Evolutionary conservation across 2,329 filamentous ascomycete species (phyloP), one percentile per base, ranked within the genome.

Genomic region (Diaporthe citri): DNA sequence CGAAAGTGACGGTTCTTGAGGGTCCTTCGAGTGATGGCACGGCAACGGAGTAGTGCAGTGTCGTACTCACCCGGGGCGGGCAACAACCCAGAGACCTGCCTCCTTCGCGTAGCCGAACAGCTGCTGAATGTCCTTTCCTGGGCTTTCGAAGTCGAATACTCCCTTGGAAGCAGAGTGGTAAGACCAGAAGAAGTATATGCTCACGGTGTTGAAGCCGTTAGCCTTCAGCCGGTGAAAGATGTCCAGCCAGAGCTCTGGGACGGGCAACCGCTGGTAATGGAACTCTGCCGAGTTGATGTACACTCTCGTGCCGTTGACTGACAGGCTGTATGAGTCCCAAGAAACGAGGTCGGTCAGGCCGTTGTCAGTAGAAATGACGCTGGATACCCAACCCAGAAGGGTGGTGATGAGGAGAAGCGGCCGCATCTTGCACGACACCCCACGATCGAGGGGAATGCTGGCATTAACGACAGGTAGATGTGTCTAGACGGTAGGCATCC

Each of bases 141-240:
- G 83, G 0, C 84, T 86, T 56, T 87, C 83, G 72, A 90, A 90
- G 78, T 89, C 88, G 77, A 85, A 88, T 6, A 82, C 80, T 25
- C 81, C 86, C 77, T 82, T 83, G 17, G 84, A 85, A 9, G 83
- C 81, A 55, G 83, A 87, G 78, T 87, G 86, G 74, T 87, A 88
- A 5, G 85, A 87, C 85, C 86, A 88, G 80, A 87, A 88, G 77
- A 88, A 87, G 80, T 87, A 88, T 43, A 87, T 81, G 74, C 84
- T 82, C 69, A 89, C 82, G 22, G 88, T 82, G 79, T 89, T 90
- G 79, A 89, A 88, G 0, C 88, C 88, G 77, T 86, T 87, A 12
- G 88, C 86, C 76, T 85, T 85, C 75, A 89, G 84, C 75, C 89
- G 90, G 71, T 90, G 87, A 74, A 90, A 88, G 46, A 90, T 86